Evolutionary conservation across 306 rosid species (phyloP).

Genomic region (Erythrophleum fordii): DNA sequence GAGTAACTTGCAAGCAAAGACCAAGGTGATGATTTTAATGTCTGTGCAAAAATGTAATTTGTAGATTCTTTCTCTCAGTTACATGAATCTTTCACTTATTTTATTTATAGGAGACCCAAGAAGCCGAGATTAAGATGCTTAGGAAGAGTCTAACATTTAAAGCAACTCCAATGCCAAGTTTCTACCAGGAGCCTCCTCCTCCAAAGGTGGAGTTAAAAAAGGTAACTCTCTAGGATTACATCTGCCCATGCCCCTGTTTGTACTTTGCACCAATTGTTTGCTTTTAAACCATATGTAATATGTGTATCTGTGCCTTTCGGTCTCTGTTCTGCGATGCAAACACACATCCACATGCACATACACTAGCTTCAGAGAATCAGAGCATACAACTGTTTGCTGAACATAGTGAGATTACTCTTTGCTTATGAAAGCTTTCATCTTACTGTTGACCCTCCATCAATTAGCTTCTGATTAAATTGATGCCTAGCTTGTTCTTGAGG

Average conservation of each 20-base stretch:
- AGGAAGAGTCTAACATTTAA: conserved; percentile 69
- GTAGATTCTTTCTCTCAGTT: conserved; percentile 28
- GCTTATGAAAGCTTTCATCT: conserved; percentile 25
- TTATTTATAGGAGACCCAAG: conserved; percentile 79
- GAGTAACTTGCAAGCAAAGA: conserved; percentile 84
- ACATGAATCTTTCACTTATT: conserved; percentile 22
- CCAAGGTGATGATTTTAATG: conserved; percentile 68
- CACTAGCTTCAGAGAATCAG: conserved; percentile 12
- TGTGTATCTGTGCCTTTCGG: not conserved
- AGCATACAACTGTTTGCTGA: conserved; percentile 24
- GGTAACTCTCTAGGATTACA: conserved; percentile 37
- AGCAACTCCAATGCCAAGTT: conserved; percentile 86
- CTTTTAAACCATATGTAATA: not conserved
- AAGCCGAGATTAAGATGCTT: conserved; percentile 75
- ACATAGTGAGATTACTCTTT: not conserved
- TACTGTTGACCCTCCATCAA: not conserved
- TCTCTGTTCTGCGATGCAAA: conserved; percentile 11
- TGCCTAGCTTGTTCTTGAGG: conserved; percentile 5
- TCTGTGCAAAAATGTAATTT: conserved; percentile 24
- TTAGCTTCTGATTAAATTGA: not conserved
- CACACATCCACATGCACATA: not conserved
- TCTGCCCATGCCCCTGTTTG: not conserved
- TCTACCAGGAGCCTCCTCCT: conserved; percentile 82
- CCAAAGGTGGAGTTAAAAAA: conserved; percentile 73
- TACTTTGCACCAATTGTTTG: conserved; percentile 6